phyloP scores from a whole-genome alignment of 169 alveolate genomes.

The Plasmodium cynomolgi region DNA sequence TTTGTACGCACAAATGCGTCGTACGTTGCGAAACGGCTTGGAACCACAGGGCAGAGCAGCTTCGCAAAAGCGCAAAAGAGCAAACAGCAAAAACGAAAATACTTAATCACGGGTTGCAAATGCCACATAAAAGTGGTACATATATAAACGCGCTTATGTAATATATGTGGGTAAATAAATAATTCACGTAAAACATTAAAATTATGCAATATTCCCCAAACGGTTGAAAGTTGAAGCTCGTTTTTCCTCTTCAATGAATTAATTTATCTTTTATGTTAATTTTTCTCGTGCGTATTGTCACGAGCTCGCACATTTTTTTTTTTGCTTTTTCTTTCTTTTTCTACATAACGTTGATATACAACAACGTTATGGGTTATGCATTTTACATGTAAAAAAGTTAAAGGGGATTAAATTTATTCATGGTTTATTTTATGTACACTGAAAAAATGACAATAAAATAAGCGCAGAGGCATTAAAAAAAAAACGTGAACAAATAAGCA shows the following conservation, averaged over 20 bases:
- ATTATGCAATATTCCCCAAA: neutral
- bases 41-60: neutral
- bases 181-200: neutral
- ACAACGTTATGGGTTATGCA: neutral
- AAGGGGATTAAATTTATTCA: neutral
- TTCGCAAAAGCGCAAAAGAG: neutral
- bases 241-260: neutral
- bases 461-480: neutral
- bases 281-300: neutral
- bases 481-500: neutral
- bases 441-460: neutral
- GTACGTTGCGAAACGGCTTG: neutral
- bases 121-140: neutral
- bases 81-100: neutral
- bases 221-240: neutral
- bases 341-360: neutral
- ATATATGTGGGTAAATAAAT: neutral
- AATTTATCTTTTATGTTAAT: no score
- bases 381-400: neutral
- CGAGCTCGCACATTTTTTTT: neutral
- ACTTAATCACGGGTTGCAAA: neutral
- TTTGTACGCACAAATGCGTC: neutral
- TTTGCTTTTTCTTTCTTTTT: neutral
- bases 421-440: neutral
- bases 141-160: neutral